Conservation (phyloP, 1,139 yeast genomes). For the Magnusiomyces paraingens region DNA sequence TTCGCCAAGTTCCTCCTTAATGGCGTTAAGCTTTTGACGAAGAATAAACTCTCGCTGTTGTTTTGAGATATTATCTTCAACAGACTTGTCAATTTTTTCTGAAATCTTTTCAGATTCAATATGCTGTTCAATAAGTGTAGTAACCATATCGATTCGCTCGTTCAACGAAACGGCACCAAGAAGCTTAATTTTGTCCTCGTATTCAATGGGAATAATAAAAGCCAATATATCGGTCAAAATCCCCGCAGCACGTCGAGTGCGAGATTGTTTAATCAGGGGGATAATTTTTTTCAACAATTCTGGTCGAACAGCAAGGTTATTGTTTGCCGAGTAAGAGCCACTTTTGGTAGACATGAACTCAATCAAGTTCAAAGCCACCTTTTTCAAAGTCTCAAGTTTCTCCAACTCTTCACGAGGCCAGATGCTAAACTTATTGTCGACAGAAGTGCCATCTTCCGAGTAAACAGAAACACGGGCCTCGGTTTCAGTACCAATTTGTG, state of each 20-base stretch:
- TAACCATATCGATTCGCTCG: slow-evolving; percentile 26
- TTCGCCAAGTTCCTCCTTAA: slow-evolving; percentile 28
- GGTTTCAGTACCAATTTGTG: slow-evolving; percentile 8
- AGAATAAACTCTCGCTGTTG: slow-evolving; percentile 27
- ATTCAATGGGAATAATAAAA: slow-evolving; percentile 33
- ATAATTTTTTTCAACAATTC: slow-evolving; percentile 9
- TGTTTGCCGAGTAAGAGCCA: slow-evolving; percentile 1
- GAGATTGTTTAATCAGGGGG: slow-evolving; percentile 8
- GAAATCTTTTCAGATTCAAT: slow-evolving; percentile 21
- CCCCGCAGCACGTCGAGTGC: slow-evolving; percentile 27
- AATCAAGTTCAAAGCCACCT: slow-evolving; percentile 8
- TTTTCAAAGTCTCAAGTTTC: slow-evolving; percentile 9
- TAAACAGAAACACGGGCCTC: slow-evolving; percentile 11
- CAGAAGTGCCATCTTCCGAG: neutral
- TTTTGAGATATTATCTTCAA: slow-evolving; percentile 21
- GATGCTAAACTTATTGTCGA: neutral
- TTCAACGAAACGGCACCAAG: slow-evolving; percentile 27
- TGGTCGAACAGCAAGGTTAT: slow-evolving; percentile 4
- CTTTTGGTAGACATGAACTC: slow-evolving; percentile 5
- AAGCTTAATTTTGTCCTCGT: slow-evolving; percentile 28
- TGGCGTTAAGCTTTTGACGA: slow-evolving; percentile 24
- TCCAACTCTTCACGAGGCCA: slow-evolving; percentile 8
- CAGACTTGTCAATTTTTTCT: slow-evolving; percentile 22
- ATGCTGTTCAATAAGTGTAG: slow-evolving; percentile 21
- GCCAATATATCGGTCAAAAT: slow-evolving; percentile 33